Conservation (phyloP, 1,284 basidiomycete species). For the Sphaerobolus stellatus region DNA sequence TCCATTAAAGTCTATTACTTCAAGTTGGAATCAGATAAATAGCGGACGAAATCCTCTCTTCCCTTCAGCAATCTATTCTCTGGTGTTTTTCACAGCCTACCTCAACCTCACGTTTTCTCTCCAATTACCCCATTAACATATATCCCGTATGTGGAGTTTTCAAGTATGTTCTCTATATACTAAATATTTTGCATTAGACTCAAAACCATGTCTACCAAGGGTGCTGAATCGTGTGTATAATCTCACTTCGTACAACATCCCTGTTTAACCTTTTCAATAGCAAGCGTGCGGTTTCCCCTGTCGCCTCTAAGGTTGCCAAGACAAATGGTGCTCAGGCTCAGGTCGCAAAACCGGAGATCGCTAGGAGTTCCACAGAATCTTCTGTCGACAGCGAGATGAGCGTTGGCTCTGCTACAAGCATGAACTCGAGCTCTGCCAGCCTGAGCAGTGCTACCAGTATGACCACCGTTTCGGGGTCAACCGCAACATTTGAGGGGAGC, state of each 20-base stretch:
- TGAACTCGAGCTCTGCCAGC: too few species aligned
- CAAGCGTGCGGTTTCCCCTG: not conserved
- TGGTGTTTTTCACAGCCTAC: too few species aligned
- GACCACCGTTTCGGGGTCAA: not conserved
- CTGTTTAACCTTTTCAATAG: not conserved
- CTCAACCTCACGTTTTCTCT: too few species aligned
- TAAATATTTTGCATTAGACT: not conserved
- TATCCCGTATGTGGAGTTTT: too few species aligned
- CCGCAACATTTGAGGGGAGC: not conserved
- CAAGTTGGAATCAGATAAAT: too few species aligned
- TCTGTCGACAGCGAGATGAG: not conserved
- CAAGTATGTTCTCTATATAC: too few species aligned
- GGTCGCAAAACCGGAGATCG: not conserved
- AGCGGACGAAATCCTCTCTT: too few species aligned
- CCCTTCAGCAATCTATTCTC: too few species aligned
- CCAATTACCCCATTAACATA: too few species aligned
- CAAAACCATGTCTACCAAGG: not conserved
- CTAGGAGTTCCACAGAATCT: not conserved
- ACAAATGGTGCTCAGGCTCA: not conserved
- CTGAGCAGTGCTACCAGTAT: not conserved
- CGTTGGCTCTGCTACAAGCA: not conserved
- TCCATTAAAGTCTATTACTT: too few species aligned
- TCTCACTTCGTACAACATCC: not conserved
- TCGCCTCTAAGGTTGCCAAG: not conserved
- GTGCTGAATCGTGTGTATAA: not conserved